Conservation (phyloP, 176 grass and related monocot genomes). For the Luzula sylvatica region DNA sequence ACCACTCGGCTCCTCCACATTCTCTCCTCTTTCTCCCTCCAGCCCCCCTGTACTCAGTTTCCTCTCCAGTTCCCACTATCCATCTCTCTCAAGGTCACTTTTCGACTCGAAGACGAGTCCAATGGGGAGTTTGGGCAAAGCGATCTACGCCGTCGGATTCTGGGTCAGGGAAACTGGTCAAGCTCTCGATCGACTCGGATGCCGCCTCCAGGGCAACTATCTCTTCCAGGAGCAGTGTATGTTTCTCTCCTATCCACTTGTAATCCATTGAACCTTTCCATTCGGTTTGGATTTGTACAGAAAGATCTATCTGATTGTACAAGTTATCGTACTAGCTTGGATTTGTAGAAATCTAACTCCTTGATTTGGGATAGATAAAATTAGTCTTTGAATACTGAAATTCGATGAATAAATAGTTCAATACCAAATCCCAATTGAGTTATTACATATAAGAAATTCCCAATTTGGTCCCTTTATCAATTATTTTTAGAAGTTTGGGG, state of each 20-base stretch:
- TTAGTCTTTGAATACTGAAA: not conserved
- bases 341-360: not conserved
- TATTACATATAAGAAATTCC: too few species aligned
- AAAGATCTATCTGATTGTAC: not conserved
- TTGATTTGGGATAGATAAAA: not conserved
- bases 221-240: slow-evolving; percentile 92
- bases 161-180: slow-evolving; percentile 97
- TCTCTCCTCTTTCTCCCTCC: not conserved
- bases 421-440: too few species aligned
- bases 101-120: slow-evolving; percentile 19
- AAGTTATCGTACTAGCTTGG: too few species aligned
- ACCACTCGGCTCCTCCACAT: slow-evolving; percentile 14
- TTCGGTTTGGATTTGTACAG: not conserved
- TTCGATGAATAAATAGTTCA: not conserved
- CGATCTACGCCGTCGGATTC: slow-evolving; percentile 89
- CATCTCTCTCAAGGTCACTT: not conserved
- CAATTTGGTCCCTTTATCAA: too few species aligned
- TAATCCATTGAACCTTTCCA: not conserved
- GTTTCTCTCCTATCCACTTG: not conserved
- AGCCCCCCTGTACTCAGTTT: not conserved
- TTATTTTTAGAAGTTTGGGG: too few species aligned
- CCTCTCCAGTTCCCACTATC: slow-evolving; percentile 12
- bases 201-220: slow-evolving; percentile 95
- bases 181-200: slow-evolving; percentile 81
- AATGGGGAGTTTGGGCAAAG: slow-evolving; percentile 51